A percentile compares a stretch with the other conserved stretches of the same genome.
Conservation (phyloP, 2,329 filamentous ascomycete species). For the Aspergillus udagawae region DNA sequence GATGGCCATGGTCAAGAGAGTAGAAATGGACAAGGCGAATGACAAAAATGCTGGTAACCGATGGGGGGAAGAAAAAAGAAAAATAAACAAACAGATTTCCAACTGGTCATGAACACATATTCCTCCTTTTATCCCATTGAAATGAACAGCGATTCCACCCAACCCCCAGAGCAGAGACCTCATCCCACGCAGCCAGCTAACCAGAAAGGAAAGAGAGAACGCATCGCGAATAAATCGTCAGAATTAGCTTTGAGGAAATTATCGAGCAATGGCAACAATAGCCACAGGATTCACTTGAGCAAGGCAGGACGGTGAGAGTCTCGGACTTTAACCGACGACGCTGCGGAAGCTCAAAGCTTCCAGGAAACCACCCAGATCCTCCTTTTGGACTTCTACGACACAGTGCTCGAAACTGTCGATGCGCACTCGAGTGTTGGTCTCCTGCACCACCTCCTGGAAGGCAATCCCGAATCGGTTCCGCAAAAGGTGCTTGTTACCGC, state of each 20-base stretch:
- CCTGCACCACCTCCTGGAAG: constrained; percentile 89
- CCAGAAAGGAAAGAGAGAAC: constrained; percentile 1
- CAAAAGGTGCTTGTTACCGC: constrained; percentile 63
- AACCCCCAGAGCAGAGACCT: constrained; percentile 5
- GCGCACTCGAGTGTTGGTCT: constrained; percentile 82
- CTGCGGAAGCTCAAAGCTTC: constrained; percentile 89
- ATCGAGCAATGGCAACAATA: not conserved
- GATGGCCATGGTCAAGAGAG: constrained; percentile 10
- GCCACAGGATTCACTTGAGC: not conserved
- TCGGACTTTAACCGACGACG: constrained; percentile 56
- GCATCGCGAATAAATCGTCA: constrained; percentile 5
- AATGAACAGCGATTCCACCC: constrained; percentile 5
- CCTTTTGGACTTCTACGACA: constrained; percentile 96
- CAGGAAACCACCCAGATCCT: constrained; percentile 84
- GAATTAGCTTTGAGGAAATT: not conserved
- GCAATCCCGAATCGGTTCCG: constrained; percentile 89
- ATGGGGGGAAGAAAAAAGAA: constrained; percentile 1
- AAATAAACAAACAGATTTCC: constrained; percentile 14
- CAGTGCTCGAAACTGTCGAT: constrained; percentile 98
- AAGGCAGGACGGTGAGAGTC: not conserved
- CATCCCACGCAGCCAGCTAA: constrained; percentile 8
- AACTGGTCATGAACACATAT: constrained; percentile 20
- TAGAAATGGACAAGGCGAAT: not conserved
- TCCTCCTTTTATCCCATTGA: constrained; percentile 7
- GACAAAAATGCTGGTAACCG: constrained; percentile 5